Conservation (phyloP, 2,329 filamentous ascomycete species). For the Pleomassaria siparia region DNA sequence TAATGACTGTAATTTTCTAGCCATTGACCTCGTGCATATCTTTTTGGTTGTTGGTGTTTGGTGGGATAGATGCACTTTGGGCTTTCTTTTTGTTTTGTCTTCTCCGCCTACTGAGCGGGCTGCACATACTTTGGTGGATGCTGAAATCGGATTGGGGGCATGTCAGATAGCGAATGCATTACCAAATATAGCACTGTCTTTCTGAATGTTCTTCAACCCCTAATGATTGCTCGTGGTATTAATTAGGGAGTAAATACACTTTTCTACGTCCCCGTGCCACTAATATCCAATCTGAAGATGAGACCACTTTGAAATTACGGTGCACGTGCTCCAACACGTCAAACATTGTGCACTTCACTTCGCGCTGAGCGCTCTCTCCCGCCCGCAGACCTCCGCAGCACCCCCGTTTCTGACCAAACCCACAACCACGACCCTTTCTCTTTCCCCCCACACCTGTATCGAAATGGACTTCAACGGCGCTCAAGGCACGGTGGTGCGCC, state of each 20-base stretch:
- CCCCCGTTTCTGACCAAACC: background rate
- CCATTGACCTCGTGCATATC: conserved; percentile 29
- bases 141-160: conserved; percentile 28
- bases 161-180: conserved; percentile 43
- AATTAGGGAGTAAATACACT: too few species aligned
- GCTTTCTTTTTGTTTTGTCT: conserved; percentile 27
- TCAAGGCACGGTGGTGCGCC: conserved; percentile 55
- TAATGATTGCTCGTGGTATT: too few species aligned
- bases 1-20: conserved; percentile 44
- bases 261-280: too few species aligned
- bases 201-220: too few species aligned
- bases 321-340: background rate
- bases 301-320: background rate
- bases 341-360: background rate
- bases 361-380: background rate
- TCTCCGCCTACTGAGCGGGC: conserved; percentile 24
- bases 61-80: conserved; percentile 28
- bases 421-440: background rate
- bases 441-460: background rate
- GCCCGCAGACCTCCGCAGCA: conserved; percentile 1
- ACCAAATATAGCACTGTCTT: conserved; percentile 27
- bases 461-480: conserved; percentile 60
- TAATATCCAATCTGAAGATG: too few species aligned
- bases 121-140: conserved; percentile 41
- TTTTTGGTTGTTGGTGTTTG: conserved; percentile 34